Evolutionary conservation across 1,284 basidiomycete genomes (phyloP).

Genomic region (Tremellales sp.): DNA sequence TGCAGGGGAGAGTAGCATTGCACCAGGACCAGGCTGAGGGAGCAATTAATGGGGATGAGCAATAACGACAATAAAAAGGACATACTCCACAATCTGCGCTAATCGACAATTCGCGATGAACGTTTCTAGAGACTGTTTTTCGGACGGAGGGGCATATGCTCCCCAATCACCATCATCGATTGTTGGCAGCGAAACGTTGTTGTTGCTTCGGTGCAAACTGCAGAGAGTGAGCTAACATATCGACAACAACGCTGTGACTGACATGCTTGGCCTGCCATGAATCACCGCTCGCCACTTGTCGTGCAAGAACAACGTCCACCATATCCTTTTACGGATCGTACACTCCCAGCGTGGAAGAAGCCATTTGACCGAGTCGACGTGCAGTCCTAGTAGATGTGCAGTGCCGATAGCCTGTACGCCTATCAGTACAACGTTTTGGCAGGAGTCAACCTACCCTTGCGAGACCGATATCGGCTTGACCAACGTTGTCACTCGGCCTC

Average conservation of each 20-base stretch:
- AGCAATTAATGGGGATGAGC: too few species aligned
- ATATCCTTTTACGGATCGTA: slow-evolving; percentile 36
- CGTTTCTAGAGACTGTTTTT: slow-evolving; percentile 19
- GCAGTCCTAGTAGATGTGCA: slow-evolving; percentile 42
- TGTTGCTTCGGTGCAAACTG: slow-evolving; percentile 17
- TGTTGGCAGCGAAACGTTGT: slow-evolving; percentile 29
- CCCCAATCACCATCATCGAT: slow-evolving; percentile 25
- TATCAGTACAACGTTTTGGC: neutral
- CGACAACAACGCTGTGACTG: neutral
- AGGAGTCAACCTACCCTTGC: slow-evolving; percentile 18
- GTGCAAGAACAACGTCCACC: slow-evolving; percentile 40
- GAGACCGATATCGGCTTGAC: slow-evolving; percentile 28
- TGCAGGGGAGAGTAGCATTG: slow-evolving; percentile 27
- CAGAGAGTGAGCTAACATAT: neutral
- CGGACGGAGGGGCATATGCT: neutral
- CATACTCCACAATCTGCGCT: slow-evolving; percentile 27
- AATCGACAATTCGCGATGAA: slow-evolving; percentile 32
- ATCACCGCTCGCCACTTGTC: slow-evolving; percentile 39
- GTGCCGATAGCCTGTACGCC: slow-evolving; percentile 30
- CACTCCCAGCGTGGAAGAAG: slow-evolving; percentile 43
- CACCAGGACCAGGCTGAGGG: slow-evolving; percentile 16
- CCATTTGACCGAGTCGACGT: slow-evolving; percentile 43
- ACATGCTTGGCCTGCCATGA: slow-evolving; percentile 37
- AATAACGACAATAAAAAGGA: neutral
- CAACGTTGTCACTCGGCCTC: slow-evolving; percentile 33